Evolutionary conservation across 768 basidiomycete species (phyloP), one percentile per base, ranked within the genome.

Genomic region (Clavaria fumosa): DNA sequence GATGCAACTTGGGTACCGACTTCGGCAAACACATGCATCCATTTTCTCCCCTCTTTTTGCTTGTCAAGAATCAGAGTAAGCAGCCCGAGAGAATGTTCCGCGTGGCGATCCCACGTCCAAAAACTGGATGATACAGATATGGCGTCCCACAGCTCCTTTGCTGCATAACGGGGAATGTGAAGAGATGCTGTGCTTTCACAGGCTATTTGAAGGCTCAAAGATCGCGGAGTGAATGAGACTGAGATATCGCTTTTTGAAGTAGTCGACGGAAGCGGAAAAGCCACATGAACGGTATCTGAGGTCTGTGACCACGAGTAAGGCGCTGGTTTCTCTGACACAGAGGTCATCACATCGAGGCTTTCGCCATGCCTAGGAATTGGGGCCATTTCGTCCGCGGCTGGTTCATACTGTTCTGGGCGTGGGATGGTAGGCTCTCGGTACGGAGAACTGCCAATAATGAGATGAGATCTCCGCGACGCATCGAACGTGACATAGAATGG

Each of bases 281-380:
- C 78, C 30, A 97, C 56, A 0, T 84, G 89, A 35, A 97, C 62
- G 1, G 83, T 72, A 52, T 90, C 86, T 1, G 72, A 54, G 3
- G 79, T 76, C 51, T 99, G 93, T 0, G 76, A 84, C 93, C 93
- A 99, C 1, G 86, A 85, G 56, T 90, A 96, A 0, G 89, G 81
- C 19, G 74, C 72, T 3, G 80, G 82, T 45, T 66, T 76, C 7
- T 56, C 52, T 1, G 60, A 59, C 18, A 51, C 49, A 14, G 56
- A 50, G 4, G 48, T 39, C 28, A 50, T 45, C 4, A 51, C 45
- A 43, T 77, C 72, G 31, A 78, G 53, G 42, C 60, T 64, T 53
- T 80, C 80, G 42, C 61, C 65, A 5, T 58, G 51, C 34, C 73
- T 70, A 12, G 85, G 80, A 34, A 83, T 74, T 4, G 80, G 72